Evolutionary conservation across 805 yeast genomes (phyloP), one percentile per base, ranked within the genome.

Genomic region (Zygotorulaspora sp.): DNA sequence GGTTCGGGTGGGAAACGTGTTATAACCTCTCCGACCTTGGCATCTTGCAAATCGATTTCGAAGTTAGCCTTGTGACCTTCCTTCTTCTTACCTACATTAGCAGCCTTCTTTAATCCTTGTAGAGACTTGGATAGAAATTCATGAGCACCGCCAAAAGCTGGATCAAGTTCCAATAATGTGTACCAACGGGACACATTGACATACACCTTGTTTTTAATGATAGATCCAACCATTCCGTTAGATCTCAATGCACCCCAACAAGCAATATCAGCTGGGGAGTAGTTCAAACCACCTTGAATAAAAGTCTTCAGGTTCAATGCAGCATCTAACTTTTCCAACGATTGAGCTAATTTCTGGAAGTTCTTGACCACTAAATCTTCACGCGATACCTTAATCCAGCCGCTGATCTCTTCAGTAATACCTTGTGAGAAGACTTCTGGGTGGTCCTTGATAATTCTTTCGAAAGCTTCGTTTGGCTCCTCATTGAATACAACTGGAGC

Each of bases 1-100:
- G 98, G 98, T 67, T 92, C 98, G 5, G 98, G 98, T 32, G 99
- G 98, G 79, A 92, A 92, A 70, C 99, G 83, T 38, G 98, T 94
- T 38, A 94, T 97, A 41, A 92, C 99, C 66, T 89, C 71, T 49
- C 99, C 99, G 41, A 83, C 79, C 56, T 75, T 79, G 42, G 99
- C 99, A 61, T 80, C 94, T 43, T 83, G 84, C 50, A 92, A 77
- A 56, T 86, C 92, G 57, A 92, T 92, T 62, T 89, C 97, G 52
- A 83, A 92, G 65, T 83, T 89, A 46, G 98, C 97, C 70, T 87
- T 86, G 73, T 87, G 94, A 36, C 80, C 71, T 65, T 86, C 92
- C 67, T 87, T 88, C 69, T 82, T 81, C 55, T 70, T 69, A 53
- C 80, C 84, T 13, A 62, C 64, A 61, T 82, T 80, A 45, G 83